phyloP scores from a whole-genome alignment of 2,329 filamentous ascomycete genomes.

The Chaetomium strumarium region DNA sequence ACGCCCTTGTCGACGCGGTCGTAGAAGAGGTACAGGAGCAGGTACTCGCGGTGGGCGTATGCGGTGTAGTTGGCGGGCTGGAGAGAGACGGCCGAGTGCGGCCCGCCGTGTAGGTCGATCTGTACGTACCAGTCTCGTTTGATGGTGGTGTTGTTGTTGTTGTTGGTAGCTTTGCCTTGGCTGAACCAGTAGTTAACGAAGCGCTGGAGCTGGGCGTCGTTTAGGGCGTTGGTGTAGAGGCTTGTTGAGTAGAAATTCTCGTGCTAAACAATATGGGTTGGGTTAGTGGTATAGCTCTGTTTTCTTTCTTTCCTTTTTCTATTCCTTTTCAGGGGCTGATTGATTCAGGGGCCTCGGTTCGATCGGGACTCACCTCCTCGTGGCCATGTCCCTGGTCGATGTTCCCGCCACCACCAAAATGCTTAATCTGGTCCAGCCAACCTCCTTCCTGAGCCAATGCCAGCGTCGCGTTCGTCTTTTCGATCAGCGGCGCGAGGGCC shows the following conservation, averaged over 20 bases:
- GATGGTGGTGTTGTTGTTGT: too few relatives aligned
- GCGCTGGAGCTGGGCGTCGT: conserved; percentile 30
- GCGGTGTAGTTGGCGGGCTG: conserved; percentile 29
- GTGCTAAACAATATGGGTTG: conserved; percentile 26
- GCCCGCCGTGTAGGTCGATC: conserved; percentile 38
- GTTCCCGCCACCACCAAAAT: conserved; percentile 29
- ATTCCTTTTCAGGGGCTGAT: too few relatives aligned
- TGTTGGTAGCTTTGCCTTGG: conserved; percentile 32
- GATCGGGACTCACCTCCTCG: conserved; percentile 17
- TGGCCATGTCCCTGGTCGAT: conserved; percentile 30
- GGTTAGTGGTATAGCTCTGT: background rate
- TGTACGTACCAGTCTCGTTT: conserved; percentile 38
- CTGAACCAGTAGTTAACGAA: conserved; percentile 38
- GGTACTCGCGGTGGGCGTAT: conserved; percentile 40
- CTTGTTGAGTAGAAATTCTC: conserved; percentile 40
- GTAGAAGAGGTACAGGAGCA: conserved; percentile 45
- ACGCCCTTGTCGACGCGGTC: conserved; percentile 33
- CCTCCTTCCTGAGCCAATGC: conserved; percentile 28
- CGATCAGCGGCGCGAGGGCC: conserved; percentile 31
- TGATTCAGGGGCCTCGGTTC: background rate
- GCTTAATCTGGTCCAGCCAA: conserved; percentile 30
- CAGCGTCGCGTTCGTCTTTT: conserved; percentile 31
- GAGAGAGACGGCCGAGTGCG: conserved; percentile 33
- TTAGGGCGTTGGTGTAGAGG: conserved; percentile 35
- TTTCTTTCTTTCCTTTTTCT: too few relatives aligned